phyloP scores from a whole-genome alignment of 2,329 filamentous ascomycete species.

The Fusarium sp. region DNA sequence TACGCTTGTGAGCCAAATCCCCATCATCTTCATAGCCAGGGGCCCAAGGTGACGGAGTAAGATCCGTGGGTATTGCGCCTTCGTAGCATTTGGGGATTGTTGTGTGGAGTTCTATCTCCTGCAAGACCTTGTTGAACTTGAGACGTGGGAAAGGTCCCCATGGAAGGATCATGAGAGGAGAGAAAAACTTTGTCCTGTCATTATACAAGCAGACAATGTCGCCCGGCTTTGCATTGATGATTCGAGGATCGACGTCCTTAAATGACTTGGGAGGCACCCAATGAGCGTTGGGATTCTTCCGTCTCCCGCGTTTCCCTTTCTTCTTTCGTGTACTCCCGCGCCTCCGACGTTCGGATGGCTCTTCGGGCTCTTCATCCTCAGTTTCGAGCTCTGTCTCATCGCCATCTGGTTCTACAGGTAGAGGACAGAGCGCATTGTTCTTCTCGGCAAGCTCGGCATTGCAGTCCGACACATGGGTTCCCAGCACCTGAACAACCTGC shows the following conservation, averaged over 20 bases:
- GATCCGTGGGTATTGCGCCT: neutral
- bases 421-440: neutral
- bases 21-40: neutral
- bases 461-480: neutral
- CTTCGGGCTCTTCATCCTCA: neutral
- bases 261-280: neutral
- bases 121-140: neutral
- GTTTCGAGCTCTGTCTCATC: neutral
- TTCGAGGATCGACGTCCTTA: neutral
- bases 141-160: neutral
- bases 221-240: neutral
- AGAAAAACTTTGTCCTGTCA: neutral
- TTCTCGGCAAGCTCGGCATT: neutral
- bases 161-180: neutral
- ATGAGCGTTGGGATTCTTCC: neutral
- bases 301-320: neutral
- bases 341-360: neutral
- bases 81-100: neutral
- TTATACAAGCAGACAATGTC: neutral
- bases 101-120: neutral
- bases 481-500: neutral
- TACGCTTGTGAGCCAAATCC: neutral
- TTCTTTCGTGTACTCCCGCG: neutral
- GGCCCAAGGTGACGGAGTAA: neutral
- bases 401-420: neutral